Evolutionary conservation across 208 protist genomes (phyloP).

Genomic region (Naegleria fowleri): DNA sequence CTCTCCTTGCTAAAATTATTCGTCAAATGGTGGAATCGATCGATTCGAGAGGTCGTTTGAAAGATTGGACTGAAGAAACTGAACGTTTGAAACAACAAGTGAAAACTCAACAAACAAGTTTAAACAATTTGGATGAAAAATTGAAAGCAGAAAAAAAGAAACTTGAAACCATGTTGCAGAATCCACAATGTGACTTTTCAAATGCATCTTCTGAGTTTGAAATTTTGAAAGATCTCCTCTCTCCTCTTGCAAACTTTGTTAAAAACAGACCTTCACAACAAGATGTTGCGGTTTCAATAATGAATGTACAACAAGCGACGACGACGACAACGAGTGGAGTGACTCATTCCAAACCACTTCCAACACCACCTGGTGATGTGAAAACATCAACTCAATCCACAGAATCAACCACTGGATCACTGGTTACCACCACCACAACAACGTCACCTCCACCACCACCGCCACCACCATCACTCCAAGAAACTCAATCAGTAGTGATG

Average conservation of each 20-base stretch:
- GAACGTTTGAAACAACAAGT: neutral
- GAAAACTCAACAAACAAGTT: neutral
- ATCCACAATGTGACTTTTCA: neutral
- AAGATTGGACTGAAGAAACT: neutral
- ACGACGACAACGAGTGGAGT: neutral
- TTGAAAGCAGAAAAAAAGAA: slow-evolving; percentile 1
- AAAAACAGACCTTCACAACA: neutral
- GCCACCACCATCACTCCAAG: neutral
- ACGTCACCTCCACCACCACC: neutral
- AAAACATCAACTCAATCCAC: no score
- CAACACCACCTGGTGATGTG: neutral
- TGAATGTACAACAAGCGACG: neutral
- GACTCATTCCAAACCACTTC: neutral
- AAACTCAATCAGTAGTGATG: neutral
- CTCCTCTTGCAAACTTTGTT: neutral
- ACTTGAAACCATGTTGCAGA: neutral
- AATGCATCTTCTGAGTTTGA: neutral
- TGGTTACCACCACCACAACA: no score
- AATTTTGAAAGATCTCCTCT: neutral
- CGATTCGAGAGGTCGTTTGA: neutral
- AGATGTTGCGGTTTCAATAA: neutral
- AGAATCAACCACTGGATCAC: neutral
- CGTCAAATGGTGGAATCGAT: neutral
- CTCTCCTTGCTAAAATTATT: neutral
- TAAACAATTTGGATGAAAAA: neutral